phyloP scores from a whole-genome alignment of 768 basidiomycete genomes.

The Suillus plorans region DNA sequence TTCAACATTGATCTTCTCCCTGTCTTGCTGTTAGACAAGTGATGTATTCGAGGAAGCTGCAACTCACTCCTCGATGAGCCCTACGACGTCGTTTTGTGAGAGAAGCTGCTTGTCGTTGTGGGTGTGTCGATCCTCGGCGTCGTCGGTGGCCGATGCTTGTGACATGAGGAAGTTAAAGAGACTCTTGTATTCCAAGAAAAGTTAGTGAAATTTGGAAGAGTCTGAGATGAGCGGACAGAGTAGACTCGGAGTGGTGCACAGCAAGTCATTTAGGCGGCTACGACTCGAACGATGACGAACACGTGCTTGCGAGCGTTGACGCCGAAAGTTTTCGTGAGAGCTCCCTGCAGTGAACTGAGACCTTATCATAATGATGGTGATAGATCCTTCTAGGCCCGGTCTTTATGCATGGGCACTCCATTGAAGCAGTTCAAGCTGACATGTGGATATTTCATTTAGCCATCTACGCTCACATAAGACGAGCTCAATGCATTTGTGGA shows the following conservation, averaged over 20 bases:
- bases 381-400: no score
- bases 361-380: no score
- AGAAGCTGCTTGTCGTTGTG: no score
- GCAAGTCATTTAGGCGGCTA: not conserved
- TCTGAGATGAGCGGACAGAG: not conserved
- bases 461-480: no score
- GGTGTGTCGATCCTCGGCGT: not conserved
- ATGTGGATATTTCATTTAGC: no score
- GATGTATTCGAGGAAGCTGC: not conserved
- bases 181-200: not conserved
- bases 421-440: no score
- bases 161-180: not conserved
- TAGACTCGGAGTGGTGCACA: not conserved
- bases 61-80: not conserved
- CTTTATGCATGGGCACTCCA: no score
- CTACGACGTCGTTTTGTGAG: not conserved
- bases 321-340: no score
- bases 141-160: not conserved
- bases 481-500: no score
- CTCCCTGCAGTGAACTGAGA: no score
- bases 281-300: not conserved
- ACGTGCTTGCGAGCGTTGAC: not conserved
- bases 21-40: not conserved
- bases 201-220: not conserved
- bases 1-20: not conserved